Conservation (phyloP, 2,329 filamentous ascomycete species). For the Reticulascus tulasneorum region DNA sequence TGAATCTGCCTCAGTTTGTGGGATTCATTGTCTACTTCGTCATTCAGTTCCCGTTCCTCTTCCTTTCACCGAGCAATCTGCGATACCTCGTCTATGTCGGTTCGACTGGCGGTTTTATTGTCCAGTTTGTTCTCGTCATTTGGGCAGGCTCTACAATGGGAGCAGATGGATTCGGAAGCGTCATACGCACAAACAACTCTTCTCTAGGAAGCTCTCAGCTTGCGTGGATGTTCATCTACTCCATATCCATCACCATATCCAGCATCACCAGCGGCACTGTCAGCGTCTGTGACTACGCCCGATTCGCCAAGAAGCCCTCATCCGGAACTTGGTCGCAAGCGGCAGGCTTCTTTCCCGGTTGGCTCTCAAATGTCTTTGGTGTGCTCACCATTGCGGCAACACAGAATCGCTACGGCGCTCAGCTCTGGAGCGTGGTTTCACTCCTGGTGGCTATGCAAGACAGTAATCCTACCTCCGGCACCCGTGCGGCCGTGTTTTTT, state of each 20-base stretch:
- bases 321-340: conserved; percentile 31
- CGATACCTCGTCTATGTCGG: conserved; percentile 36
- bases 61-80: conserved; percentile 39
- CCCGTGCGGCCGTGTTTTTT: conserved; percentile 34
- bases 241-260: conserved; percentile 31
- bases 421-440: conserved; percentile 33
- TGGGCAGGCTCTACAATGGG: conserved; percentile 42
- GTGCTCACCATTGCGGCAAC: conserved; percentile 37
- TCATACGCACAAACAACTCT: conserved; percentile 19
- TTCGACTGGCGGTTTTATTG: no score
- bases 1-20: conserved; percentile 40
- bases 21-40: conserved; percentile 40
- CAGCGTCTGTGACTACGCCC: conserved; percentile 35
- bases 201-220: conserved; percentile 23
- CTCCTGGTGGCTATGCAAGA: conserved; percentile 28
- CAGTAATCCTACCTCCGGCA: conserved; percentile 25
- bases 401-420: conserved; percentile 28
- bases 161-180: conserved; percentile 31
- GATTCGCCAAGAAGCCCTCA: conserved; percentile 25
- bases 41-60: conserved; percentile 38
- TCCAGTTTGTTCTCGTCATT: conserved; percentile 35
- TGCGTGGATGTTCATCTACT: conserved; percentile 32
- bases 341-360: conserved; percentile 30
- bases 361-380: conserved; percentile 31
- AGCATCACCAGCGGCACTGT: conserved; percentile 34